Evolutionary conservation across 2,329 filamentous ascomycete species (phyloP).

Genomic region (Penicillium nordicum): DNA sequence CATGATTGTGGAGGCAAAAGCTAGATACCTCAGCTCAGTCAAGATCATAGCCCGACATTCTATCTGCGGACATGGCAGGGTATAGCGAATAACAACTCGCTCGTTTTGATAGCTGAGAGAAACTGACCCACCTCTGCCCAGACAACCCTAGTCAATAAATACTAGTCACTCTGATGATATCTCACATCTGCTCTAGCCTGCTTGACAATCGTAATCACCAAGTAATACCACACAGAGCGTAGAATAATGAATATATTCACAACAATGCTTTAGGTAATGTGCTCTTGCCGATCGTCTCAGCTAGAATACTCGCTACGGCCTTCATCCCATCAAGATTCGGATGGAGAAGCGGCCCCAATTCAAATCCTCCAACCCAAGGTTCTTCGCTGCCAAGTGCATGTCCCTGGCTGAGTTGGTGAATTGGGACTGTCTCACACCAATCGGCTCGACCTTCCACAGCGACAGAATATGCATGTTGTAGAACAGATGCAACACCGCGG

Average conservation of each 20-base stretch:
- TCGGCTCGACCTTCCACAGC: conserved; percentile 6
- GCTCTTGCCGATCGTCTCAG: neutral
- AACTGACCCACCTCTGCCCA: neutral
- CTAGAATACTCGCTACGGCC: conserved; percentile 8
- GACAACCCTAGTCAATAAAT: neutral
- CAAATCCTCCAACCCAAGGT: conserved; percentile 14
- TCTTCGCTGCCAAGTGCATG: conserved; percentile 14
- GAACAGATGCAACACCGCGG: conserved; percentile 4
- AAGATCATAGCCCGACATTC: conserved; percentile 16
- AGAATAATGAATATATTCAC: neutral
- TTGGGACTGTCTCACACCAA: conserved; percentile 16
- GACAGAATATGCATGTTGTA: conserved; percentile 12
- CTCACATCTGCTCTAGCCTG: neutral
- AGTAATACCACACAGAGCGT: neutral
- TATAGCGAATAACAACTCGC: conserved; percentile 32
- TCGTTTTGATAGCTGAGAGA: conserved; percentile 12
- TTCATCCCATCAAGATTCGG: conserved; percentile 17
- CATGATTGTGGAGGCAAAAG: neutral
- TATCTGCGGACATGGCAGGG: conserved; percentile 21
- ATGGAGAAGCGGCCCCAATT: conserved; percentile 4
- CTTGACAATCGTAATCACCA: neutral
- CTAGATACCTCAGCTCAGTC: conserved; percentile 8
- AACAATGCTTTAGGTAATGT: neutral
- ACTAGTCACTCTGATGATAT: neutral
- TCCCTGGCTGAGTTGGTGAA: conserved; percentile 13